Conservation (phyloP, 345 rosid species). For the Aethionema arabicum region DNA sequence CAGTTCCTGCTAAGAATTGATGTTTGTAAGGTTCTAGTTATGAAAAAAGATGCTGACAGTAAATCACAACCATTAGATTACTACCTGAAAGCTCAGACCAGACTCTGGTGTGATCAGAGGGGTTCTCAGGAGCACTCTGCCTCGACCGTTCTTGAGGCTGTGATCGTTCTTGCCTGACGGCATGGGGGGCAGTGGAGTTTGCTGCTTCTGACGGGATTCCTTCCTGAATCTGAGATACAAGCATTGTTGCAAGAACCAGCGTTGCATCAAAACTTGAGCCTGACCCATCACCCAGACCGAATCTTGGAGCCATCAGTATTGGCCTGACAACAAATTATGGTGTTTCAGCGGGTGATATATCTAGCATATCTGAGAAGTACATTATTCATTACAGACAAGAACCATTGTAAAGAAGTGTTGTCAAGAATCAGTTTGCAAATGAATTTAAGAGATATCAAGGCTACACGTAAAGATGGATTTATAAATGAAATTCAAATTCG, state of each 20-base stretch:
- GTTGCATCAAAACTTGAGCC: constrained; percentile 76
- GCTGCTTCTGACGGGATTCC: constrained; percentile 53
- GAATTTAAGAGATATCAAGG: constrained; percentile 9
- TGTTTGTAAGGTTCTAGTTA: constrained; percentile 22
- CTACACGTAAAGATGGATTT: constrained; percentile 11
- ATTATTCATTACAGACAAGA: constrained; percentile 15
- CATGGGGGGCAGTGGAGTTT: constrained; percentile 40
- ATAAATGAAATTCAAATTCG: background rate
- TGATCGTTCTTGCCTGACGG: constrained; percentile 40
- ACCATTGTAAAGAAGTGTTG: constrained; percentile 6
- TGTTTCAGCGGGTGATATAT: background rate
- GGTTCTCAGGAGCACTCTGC: constrained; percentile 56
- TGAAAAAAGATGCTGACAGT: constrained; percentile 4
- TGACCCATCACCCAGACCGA: constrained; percentile 71
- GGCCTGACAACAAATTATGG: constrained; percentile 54
- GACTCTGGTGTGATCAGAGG: constrained; percentile 79
- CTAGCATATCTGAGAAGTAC: constrained; percentile 3
- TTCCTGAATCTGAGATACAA: constrained; percentile 73
- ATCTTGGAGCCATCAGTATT: constrained; percentile 83
- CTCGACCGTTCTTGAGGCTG: constrained; percentile 53
- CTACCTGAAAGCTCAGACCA: constrained; percentile 94
- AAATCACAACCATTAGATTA: constrained; percentile 15
- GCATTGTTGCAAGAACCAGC: constrained; percentile 90
- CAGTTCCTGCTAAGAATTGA: constrained; percentile 57
- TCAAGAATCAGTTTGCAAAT: background rate